Percentiles rank a stretch among this genome's conserved stretches.
These are phyloP conservation scores for Pulveroboletus sp. DNA, from an alignment of 1,284 basidiomycete species.

Conservation along the genomic window DNA sequence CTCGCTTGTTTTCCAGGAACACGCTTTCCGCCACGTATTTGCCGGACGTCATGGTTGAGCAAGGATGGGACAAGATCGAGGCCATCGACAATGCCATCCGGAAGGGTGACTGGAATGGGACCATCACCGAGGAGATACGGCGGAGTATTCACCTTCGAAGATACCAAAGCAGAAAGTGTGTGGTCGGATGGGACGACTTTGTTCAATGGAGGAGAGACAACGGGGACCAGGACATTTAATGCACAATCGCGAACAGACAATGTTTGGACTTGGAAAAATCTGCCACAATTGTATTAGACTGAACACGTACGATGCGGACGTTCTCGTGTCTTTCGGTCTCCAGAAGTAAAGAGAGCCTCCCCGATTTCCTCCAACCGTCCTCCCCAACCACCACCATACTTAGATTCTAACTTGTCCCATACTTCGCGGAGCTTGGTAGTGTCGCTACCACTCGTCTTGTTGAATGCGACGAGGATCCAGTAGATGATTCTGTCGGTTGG, in stretches of 20 bases:
- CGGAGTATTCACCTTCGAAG: conserved; percentile 76
- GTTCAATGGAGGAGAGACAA: conserved; percentile 64
- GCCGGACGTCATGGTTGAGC: conserved; percentile 90
- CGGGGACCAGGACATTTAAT: conserved; percentile 39
- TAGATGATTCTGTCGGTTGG: conserved; percentile 53
- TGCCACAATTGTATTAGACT: conserved; percentile 14
- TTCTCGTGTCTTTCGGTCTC: conserved; percentile 2
- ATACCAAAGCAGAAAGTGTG: conserved; percentile 83
- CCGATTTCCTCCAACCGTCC: conserved; percentile 51
- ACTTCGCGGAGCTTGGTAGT: conserved; percentile 48
- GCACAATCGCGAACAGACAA: conserved; percentile 1
- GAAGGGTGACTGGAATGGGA: conserved; percentile 88
- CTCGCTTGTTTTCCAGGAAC: conserved; percentile 54
- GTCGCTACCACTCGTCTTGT: conserved; percentile 56
- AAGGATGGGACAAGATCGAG: conserved; percentile 91
- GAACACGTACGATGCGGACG: conserved; percentile 3
- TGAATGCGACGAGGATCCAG: conserved; percentile 66
- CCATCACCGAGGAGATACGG: conserved; percentile 82
- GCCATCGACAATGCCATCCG: conserved; percentile 88
- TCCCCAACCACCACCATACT: conserved; percentile 50
- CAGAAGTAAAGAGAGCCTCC: conserved; percentile 35
- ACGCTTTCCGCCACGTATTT: conserved; percentile 88
- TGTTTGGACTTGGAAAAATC: conserved; percentile 1
- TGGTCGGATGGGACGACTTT: conserved; percentile 78
- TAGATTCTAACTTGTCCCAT: conserved; percentile 54